A percentile compares a stretch with the other conserved stretches of the same genome.
Conservation (phyloP, 495 filamentous ascomycete genomes). For the Aspergillus nidulans region DNA sequence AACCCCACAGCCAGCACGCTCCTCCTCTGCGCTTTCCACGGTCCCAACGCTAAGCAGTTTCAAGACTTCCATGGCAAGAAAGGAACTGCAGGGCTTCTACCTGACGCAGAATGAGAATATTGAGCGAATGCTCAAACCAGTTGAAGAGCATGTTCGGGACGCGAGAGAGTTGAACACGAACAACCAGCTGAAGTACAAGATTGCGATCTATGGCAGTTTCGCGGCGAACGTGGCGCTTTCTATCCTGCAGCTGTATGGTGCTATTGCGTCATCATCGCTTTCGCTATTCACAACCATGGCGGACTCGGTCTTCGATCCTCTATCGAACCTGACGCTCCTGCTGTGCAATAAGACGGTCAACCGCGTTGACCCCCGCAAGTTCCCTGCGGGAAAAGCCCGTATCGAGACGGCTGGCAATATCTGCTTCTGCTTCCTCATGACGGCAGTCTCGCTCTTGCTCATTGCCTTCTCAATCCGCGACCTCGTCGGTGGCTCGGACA, state of each 20-base stretch:
- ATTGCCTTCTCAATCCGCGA: conserved; percentile 81
- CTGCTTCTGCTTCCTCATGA: conserved; percentile 96
- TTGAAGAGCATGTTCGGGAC: conserved; percentile 81
- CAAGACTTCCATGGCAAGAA: conserved; percentile 42
- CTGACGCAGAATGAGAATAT: conserved; percentile 90
- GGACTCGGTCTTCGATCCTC: conserved; percentile 91
- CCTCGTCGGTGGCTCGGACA: conserved; percentile 44
- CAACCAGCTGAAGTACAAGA: conserved; percentile 78
- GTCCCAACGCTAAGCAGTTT: conserved; percentile 25
- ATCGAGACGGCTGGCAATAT: conserved; percentile 97
- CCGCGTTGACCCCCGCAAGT: conserved; percentile 80
- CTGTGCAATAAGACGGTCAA: conserved; percentile 84
- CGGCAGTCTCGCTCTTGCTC: conserved; percentile 80
- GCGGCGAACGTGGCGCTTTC: conserved; percentile 77
- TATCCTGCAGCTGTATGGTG: conserved; percentile 81
- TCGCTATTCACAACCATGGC: conserved; percentile 98
- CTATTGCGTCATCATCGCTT: conserved; percentile 77
- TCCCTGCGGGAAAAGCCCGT: conserved; percentile 89
- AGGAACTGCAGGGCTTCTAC: conserved; percentile 80
- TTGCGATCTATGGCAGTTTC: conserved; percentile 89
- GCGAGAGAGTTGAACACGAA: conserved; percentile 75
- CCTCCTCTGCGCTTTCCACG: conserved; percentile 29
- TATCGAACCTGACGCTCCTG: conserved; percentile 86
- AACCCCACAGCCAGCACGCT: neutral
- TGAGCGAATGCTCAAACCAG: conserved; percentile 82